These are phyloP conservation scores for Debaryomyces fabryi DNA, from an alignment of 1,139 yeast genomes.

Conservation along the genomic window DNA sequence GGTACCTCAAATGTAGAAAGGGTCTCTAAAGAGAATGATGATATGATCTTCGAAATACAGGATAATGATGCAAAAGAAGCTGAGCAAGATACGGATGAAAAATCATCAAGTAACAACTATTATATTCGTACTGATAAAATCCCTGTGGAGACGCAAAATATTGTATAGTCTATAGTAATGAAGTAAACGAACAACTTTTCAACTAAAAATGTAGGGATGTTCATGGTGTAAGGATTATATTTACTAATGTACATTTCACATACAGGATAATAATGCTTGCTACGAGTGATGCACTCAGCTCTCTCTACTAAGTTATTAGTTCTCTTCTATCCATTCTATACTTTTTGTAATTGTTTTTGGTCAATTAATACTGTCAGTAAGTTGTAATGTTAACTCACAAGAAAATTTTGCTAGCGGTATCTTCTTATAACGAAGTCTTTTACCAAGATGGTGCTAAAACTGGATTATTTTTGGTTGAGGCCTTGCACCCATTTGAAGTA, in stretches of 20 bases:
- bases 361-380: too few relatives aligned
- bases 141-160: conserved; percentile 15
- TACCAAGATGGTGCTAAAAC: conserved; percentile 57
- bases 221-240: too few relatives aligned
- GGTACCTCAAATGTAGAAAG: conserved; percentile 5
- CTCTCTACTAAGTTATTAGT: too few relatives aligned
- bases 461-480: conserved; percentile 59
- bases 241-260: neutral
- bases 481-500: conserved; percentile 55
- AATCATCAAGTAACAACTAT: conserved; percentile 1
- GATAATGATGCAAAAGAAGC: conserved; percentile 11
- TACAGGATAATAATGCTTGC: too few relatives aligned
- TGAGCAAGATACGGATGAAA: conserved; percentile 2
- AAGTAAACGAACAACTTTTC: neutral
- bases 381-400: conserved; percentile 18
- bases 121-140: conserved; percentile 3
- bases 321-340: too few relatives aligned
- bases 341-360: too few relatives aligned
- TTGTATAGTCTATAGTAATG: conserved; percentile 7
- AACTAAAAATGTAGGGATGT: too few relatives aligned
- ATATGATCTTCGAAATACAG: conserved; percentile 40
- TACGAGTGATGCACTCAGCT: too few relatives aligned
- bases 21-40: conserved; percentile 19
- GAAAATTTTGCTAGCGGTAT: conserved; percentile 53
- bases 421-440: conserved; percentile 52